Evolutionary conservation across 1,284 basidiomycete species (phyloP), one percentile per base, ranked within the genome.

Genomic region (Ganoderma sinense): DNA sequence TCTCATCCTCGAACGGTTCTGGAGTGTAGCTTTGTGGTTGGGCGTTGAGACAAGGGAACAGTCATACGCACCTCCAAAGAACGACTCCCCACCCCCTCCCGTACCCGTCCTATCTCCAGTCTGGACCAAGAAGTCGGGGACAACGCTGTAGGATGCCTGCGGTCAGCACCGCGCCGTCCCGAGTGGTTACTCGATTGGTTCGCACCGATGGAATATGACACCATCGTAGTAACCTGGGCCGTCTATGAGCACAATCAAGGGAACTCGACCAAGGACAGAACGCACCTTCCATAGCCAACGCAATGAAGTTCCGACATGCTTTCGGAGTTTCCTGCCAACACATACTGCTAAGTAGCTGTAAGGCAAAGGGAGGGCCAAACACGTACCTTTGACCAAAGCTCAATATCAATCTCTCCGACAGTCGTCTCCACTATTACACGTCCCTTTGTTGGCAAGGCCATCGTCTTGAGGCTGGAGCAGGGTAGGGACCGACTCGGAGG

Each of bases 101-200:
- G 95, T 97, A 0, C 96, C 96, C 0, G 96, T 97, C 68, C 89
- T 92, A 78, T 99, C 97, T n/a, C 97, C 97, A 1, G 96, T 96
- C 80, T 99, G 97, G 2, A 98, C 91, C 62, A 98, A 89, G 79
- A 99, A 98, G 39, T 89, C 88, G 2, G 96, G 94, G 4, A 97
- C 91, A 62, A 97, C 85, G 16, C 92, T 93, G 67, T 10, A 18
- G 43, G 4, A 7, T 2, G 26, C 23, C 33, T 20, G 43, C n/a
- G 56, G 33, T 48, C 56, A 66, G 23, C 39, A 36, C n/a, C 10
- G 23, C 14, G 45, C 45, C 11, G 11, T 39, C 8, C 20, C n/a
- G 18, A 23, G 16, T 8, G 18, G 20, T 63, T 6, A 16, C 7
- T 26, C n/a, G 6, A 40, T 36, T 40, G 20, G 23, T 36, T 65